These are phyloP conservation scores for Drosera spatulata DNA, from an alignment of 179 eudicot species.

Conservation along the genomic window DNA sequence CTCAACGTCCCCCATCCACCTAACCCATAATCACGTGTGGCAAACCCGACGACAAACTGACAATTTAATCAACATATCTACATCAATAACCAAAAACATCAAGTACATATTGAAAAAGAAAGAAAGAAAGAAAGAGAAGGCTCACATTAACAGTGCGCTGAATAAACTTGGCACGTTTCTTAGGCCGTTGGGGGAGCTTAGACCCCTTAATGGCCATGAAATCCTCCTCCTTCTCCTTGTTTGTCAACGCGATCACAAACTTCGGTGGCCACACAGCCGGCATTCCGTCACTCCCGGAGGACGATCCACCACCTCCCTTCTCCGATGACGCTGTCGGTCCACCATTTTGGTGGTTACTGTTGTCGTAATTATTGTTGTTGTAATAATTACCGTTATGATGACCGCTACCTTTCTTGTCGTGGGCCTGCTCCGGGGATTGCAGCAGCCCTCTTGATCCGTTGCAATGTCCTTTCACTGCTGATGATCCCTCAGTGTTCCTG, in stretches of 20 bases:
- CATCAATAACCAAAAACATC: too few species aligned
- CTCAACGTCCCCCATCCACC: too few species aligned
- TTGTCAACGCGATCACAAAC: slow-evolving; percentile 69
- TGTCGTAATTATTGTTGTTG: slow-evolving; percentile 1
- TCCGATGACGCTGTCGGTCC: slow-evolving; percentile 56
- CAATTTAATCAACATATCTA: too few species aligned
- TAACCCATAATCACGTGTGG: too few species aligned
- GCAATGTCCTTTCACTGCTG: slow-evolving; percentile 56
- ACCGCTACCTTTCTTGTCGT: slow-evolving; percentile 33
- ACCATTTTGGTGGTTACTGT: slow-evolving; percentile 10
- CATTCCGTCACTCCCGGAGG: slow-evolving; percentile 53
- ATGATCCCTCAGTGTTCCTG: slow-evolving; percentile 53
- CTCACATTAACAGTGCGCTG: slow-evolving; percentile 88
- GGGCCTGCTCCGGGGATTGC: slow-evolving; percentile 48
- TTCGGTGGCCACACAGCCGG: slow-evolving; percentile 74
- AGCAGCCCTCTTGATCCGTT: slow-evolving; percentile 41
- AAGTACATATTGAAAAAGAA: background rate
- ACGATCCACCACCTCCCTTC: slow-evolving; percentile 38
- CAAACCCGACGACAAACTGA: too few species aligned
- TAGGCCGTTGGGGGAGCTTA: slow-evolving; percentile 85
- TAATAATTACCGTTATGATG: slow-evolving; percentile 10
- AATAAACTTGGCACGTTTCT: slow-evolving; percentile 78
- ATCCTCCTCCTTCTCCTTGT: slow-evolving; percentile 92
- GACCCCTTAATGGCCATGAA: slow-evolving; percentile 82
- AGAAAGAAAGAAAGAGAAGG: background rate